Conservation (phyloP, 2,329 filamentous ascomycete species). For the Sporothrix phasma region DNA sequence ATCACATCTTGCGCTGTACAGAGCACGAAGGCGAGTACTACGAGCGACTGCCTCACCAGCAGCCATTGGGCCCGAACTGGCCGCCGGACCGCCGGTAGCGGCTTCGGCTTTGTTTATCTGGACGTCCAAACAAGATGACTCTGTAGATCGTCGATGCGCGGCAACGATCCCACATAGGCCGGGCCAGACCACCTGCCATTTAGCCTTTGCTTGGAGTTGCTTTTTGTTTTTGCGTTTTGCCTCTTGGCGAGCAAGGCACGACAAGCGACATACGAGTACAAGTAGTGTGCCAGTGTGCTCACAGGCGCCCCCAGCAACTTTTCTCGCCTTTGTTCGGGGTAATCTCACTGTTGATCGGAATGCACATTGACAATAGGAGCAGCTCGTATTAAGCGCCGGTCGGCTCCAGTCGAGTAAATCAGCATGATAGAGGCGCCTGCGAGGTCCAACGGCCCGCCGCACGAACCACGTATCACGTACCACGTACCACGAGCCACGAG, state of each 20-base stretch:
- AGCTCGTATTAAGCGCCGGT: constrained; percentile 3
- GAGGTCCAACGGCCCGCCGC: not conserved
- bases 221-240: not conserved
- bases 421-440: not conserved
- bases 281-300: not conserved
- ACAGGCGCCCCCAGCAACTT: not conserved
- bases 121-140: constrained; percentile 5
- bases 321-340: not conserved
- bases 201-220: too few species aligned
- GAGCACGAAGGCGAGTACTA: too few species aligned
- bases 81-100: not conserved
- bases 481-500: too few species aligned
- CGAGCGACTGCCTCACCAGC: not conserved
- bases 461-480: too few species aligned
- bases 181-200: not conserved
- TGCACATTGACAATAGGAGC: constrained; percentile 2
- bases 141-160: not conserved
- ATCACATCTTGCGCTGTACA: not conserved
- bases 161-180: not conserved
- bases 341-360: not conserved
- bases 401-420: not conserved
- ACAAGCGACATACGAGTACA: not conserved
- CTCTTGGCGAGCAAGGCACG: not conserved
- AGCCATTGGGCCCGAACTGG: not conserved
- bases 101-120: not conserved